Conservation (phyloP, 2,329 filamentous ascomycete genomes). For the Pseudogymnoascus sp. region DNA sequence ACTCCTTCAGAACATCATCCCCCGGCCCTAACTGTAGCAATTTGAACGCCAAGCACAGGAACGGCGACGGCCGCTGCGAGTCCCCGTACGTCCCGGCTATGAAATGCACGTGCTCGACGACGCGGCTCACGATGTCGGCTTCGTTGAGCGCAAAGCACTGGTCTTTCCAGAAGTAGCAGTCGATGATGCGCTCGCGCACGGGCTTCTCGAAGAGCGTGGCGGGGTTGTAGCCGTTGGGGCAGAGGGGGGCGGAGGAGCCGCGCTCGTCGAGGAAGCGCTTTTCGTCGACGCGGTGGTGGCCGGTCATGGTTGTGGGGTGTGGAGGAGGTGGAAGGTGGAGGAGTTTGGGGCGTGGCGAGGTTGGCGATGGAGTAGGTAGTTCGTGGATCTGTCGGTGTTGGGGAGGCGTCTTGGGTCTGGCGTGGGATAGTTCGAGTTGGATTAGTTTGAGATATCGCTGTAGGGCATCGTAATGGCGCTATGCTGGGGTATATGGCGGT, state of each 20-base stretch:
- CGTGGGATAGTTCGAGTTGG: neutral
- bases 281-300: slow-evolving; percentile 73
- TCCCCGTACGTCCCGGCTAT: slow-evolving; percentile 83
- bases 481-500: neutral
- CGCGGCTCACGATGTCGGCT: slow-evolving; percentile 75
- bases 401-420: neutral
- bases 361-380: neutral
- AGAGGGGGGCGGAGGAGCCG: slow-evolving; percentile 65
- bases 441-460: neutral
- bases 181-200: slow-evolving; percentile 88
- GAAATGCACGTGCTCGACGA: slow-evolving; percentile 70
- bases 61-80: slow-evolving; percentile 80
- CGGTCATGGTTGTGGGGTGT: slow-evolving; percentile 27
- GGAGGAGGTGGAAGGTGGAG: neutral
- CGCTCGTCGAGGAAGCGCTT: slow-evolving; percentile 80
- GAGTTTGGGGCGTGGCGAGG: neutral
- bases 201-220: slow-evolving; percentile 95
- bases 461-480: neutral
- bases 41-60: slow-evolving; percentile 91
- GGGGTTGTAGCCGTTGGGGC: slow-evolving; percentile 83
- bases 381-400: neutral
- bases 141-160: slow-evolving; percentile 95
- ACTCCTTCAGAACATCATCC: slow-evolving; percentile 70
- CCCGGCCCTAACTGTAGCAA: slow-evolving; percentile 78
- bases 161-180: slow-evolving; percentile 97